phyloP scores from a whole-genome alignment of 768 basidiomycete species.

The Mycena vitilis region DNA sequence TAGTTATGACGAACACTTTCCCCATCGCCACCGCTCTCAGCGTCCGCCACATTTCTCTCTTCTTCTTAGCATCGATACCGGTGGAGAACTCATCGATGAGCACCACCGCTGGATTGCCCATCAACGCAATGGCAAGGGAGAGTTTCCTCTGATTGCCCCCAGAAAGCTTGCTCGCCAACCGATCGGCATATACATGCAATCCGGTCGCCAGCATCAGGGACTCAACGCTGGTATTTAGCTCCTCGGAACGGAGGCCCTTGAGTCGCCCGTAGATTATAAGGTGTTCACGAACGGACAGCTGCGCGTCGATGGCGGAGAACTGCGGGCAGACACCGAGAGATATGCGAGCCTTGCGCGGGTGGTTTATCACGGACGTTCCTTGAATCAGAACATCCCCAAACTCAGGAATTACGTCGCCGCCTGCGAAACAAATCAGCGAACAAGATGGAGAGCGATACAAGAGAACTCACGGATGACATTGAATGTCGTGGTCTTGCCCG shows the following conservation, averaged over 20 bases:
- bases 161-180: slow-evolving; percentile 78
- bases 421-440: slow-evolving; percentile 45
- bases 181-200: slow-evolving; percentile 70
- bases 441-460: not conserved
- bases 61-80: slow-evolving; percentile 86
- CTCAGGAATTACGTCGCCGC: slow-evolving; percentile 76
- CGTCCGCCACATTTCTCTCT: slow-evolving; percentile 86
- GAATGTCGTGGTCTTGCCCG: slow-evolving; percentile 86
- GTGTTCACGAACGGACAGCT: slow-evolving; percentile 84
- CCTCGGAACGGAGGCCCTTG: slow-evolving; percentile 69
- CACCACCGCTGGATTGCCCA: slow-evolving; percentile 81
- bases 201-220: slow-evolving; percentile 69
- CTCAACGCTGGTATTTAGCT: slow-evolving; percentile 65
- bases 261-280: slow-evolving; percentile 77
- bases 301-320: slow-evolving; percentile 84
- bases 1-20: slow-evolving; percentile 76
- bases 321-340: slow-evolving; percentile 87
- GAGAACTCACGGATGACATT: slow-evolving; percentile 79
- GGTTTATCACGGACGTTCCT: slow-evolving; percentile 71
- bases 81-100: slow-evolving; percentile 89
- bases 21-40: slow-evolving; percentile 72
- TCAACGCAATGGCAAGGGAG: slow-evolving; percentile 79
- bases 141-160: slow-evolving; percentile 86
- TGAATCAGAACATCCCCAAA: slow-evolving; percentile 76
- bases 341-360: slow-evolving; percentile 72